Evolutionary conservation across 2,329 filamentous ascomycete species (phyloP).

Genomic region (Sclerotinia sclerotiorum): DNA sequence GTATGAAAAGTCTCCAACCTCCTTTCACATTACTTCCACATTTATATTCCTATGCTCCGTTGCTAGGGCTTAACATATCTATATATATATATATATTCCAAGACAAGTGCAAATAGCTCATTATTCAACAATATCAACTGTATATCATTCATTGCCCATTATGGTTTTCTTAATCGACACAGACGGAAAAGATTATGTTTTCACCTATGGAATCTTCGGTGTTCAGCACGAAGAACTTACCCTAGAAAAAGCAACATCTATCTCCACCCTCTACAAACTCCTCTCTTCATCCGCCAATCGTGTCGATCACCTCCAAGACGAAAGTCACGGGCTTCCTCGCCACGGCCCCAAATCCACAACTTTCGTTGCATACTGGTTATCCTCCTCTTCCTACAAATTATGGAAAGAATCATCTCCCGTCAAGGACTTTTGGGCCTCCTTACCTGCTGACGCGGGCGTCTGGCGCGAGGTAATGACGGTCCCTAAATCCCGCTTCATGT

Average conservation of each 20-base stretch:
- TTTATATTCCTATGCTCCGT: not conserved
- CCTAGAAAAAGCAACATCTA: constrained; percentile 19
- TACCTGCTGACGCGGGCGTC: constrained; percentile 30
- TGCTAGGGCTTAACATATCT: not conserved
- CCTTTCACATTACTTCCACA: not conserved
- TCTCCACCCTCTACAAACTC: constrained; percentile 23
- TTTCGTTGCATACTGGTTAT: constrained; percentile 29
- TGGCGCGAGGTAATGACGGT: constrained; percentile 32
- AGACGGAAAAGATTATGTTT: constrained; percentile 22
- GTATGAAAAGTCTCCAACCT: not conserved
- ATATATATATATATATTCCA: not conserved
- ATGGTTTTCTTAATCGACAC: constrained; percentile 29
- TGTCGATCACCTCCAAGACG: constrained; percentile 25
- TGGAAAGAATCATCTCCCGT: constrained; percentile 20
- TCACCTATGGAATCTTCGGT: constrained; percentile 28
- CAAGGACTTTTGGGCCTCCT: constrained; percentile 27
- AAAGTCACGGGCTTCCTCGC: constrained; percentile 24
- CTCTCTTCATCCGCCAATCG: constrained; percentile 27
- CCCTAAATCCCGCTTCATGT: constrained; percentile 28
- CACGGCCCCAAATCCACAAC: constrained; percentile 20
- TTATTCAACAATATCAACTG: not conserved
- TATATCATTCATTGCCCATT: constrained; percentile 1
- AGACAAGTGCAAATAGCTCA: not conserved
- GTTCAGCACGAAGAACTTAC: constrained; percentile 26
- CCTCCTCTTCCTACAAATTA: constrained; percentile 34